Evolutionary conservation across 2,329 filamentous ascomycete genomes (phyloP), one percentile per base, ranked within the genome.

Genomic region (Cercospora berteroae): DNA sequence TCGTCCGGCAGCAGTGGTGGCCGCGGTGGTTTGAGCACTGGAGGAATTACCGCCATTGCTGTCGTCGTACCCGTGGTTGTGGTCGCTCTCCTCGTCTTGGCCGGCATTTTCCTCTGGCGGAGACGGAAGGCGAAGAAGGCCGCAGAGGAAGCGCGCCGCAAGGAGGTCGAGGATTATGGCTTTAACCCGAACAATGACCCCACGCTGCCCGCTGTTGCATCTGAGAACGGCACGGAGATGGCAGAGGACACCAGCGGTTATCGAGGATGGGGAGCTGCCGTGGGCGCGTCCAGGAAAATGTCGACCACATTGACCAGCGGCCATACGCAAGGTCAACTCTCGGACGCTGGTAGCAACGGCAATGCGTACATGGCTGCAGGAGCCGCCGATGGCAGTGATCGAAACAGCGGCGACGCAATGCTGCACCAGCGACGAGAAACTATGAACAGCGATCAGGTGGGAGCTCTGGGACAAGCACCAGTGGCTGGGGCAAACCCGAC

Each of bases 181-280:
- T 98, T 94, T 83, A 98, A 98, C 79, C 95, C 95, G n/a, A 98
- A 98, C 80, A 90, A 93, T 68, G 94, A 97, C 77, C 93, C 94
- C 0, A 93, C 91, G 0, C 84, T 97, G 12, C 88, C 88, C 7
- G 83, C 84, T 9, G 80, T 84, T 62, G 83, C 86, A 81, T 79
- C 78, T 48, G 82, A 82, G 60, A 79, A 76, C 8, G 87, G 86
- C 63, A 85, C 85, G 63, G 81, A 94, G 78, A 93, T 94, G 89
- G 86, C 88, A 66, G 92, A 97, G 76, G 91, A 93, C 66, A 85
- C 84, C 64, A 86, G 88, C 2, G 94, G 94, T 58, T 99, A 99
- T 81, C 90, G 95, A 72, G 95, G 95, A 72, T 99, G 95, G 95
- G 80, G 85, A 18, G 85, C 81, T 4, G 88, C 88, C 29, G 89